Conservation (phyloP, 2,329 filamentous ascomycete species). For the Phaeosphaeriaceae sp. region DNA sequence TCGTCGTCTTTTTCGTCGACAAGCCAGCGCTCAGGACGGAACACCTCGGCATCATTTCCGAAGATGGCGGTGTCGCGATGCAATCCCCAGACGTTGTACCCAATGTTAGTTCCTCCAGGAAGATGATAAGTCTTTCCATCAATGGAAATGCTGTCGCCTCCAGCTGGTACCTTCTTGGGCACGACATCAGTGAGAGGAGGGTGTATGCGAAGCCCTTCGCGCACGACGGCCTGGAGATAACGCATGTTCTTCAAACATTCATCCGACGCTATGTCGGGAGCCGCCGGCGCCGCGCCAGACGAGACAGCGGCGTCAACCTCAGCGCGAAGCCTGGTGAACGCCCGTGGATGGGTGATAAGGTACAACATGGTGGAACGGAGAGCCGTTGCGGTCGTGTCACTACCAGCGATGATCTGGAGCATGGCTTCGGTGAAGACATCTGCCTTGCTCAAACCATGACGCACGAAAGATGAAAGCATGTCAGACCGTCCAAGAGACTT, state of each 20-base stretch:
- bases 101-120: constrained; percentile 36
- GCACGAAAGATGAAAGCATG: constrained; percentile 62
- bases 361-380: constrained; percentile 61
- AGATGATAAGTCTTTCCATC: constrained; percentile 28
- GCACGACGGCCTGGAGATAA: constrained; percentile 56
- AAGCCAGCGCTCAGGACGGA: constrained; percentile 59
- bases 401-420: constrained; percentile 60
- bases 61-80: constrained; percentile 32
- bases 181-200: constrained; percentile 42
- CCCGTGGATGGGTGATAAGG: constrained; percentile 56
- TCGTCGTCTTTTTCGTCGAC: constrained; percentile 17
- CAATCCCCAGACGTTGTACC: constrained; percentile 30
- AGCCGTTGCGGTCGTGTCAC: constrained; percentile 64
- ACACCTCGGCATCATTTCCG: constrained; percentile 50
- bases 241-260: constrained; percentile 45
- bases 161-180: constrained; percentile 32
- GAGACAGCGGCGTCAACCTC: constrained; percentile 53
- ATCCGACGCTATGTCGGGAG: constrained; percentile 55
- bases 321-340: constrained; percentile 52
- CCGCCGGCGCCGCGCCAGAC: constrained; percentile 17
- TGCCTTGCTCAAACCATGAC: constrained; percentile 49
- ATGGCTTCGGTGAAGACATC: constrained; percentile 51
- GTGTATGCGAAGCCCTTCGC: constrained; percentile 52
- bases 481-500: constrained; percentile 55
- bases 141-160: constrained; percentile 32